Conservation (phyloP, 1,284 basidiomycete genomes). For the Cystobasidium pallidum region DNA sequence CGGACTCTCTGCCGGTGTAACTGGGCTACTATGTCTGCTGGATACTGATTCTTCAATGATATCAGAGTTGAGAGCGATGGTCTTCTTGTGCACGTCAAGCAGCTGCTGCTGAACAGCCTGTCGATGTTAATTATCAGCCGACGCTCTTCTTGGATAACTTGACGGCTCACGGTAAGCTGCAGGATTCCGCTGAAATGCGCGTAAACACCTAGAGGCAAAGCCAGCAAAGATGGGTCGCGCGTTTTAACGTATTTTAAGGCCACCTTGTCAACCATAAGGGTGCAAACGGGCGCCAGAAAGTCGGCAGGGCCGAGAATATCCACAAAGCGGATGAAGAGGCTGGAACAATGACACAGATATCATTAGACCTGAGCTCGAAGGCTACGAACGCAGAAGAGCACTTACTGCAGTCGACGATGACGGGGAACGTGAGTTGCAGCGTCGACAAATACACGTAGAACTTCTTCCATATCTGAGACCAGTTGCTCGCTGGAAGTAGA, state of each 20-base stretch:
- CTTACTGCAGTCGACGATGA: constrained; percentile 77
- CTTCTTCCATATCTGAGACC: constrained; percentile 58
- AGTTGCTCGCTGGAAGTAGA: constrained; percentile 26
- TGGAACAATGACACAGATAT: constrained; percentile 54
- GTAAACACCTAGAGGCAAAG: constrained; percentile 69
- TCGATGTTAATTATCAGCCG: too few species aligned
- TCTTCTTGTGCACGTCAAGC: constrained; percentile 60
- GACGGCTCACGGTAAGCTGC: constrained; percentile 64
- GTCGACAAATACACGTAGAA: constrained; percentile 84
- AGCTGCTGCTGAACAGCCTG: constrained; percentile 38
- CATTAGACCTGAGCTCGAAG: constrained; percentile 39
- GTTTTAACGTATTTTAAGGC: constrained; percentile 68
- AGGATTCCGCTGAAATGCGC: constrained; percentile 64
- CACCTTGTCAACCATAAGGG: constrained; percentile 82
- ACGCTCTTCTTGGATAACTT: too few species aligned
- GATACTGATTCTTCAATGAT: constrained; percentile 64
- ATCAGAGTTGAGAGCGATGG: constrained; percentile 71
- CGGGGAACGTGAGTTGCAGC: constrained; percentile 83
- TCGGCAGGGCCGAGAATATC: constrained; percentile 78
- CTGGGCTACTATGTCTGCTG: constrained; percentile 64
- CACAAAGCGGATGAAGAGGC: constrained; percentile 90
- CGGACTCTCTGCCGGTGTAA: constrained; percentile 57
- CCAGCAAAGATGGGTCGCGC: constrained; percentile 67
- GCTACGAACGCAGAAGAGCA: neutral
- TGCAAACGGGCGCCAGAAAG: constrained; percentile 80